These are phyloP conservation scores for Boeremia lycopersici DNA, from an alignment of 2,329 filamentous ascomycete species.

Conservation along the genomic window DNA sequence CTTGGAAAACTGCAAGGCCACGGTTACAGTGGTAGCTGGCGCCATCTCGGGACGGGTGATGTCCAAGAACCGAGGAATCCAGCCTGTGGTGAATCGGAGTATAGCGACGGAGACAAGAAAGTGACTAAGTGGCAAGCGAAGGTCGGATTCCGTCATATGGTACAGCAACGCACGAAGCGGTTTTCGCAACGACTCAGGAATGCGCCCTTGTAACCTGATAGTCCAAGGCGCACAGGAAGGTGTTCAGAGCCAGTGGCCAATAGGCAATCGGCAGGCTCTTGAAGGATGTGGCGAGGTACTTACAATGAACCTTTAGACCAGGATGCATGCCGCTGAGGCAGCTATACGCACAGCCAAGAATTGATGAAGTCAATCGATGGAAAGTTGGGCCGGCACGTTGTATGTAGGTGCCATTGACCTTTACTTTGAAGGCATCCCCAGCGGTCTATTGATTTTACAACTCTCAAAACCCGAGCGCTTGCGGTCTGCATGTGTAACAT, in stretches of 20 bases:
- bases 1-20: constrained; percentile 10
- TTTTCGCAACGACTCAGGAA: background rate
- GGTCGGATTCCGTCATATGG: background rate
- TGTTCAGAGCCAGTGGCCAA: constrained; percentile 9
- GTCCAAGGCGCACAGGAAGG: constrained; percentile 5
- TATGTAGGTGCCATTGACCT: background rate
- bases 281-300: constrained; percentile 18
- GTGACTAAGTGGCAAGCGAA: background rate
- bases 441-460: background rate
- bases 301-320: constrained; percentile 1
- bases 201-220: background rate
- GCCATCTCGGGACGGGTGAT: constrained; percentile 12
- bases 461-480: background rate
- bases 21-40: constrained; percentile 16
- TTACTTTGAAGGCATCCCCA: background rate
- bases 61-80: constrained; percentile 3
- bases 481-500: constrained; percentile 3
- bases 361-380: background rate
- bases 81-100: background rate
- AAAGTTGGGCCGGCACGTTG: background rate
- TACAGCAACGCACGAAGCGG: background rate
- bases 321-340: constrained; percentile 1
- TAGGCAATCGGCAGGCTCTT: constrained; percentile 10
- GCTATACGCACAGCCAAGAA: constrained; percentile 8
- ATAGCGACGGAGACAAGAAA: constrained; percentile 2